These are phyloP conservation scores for Arthonia radiata DNA, from an alignment of 495 filamentous ascomycete species.

Conservation along the genomic window DNA sequence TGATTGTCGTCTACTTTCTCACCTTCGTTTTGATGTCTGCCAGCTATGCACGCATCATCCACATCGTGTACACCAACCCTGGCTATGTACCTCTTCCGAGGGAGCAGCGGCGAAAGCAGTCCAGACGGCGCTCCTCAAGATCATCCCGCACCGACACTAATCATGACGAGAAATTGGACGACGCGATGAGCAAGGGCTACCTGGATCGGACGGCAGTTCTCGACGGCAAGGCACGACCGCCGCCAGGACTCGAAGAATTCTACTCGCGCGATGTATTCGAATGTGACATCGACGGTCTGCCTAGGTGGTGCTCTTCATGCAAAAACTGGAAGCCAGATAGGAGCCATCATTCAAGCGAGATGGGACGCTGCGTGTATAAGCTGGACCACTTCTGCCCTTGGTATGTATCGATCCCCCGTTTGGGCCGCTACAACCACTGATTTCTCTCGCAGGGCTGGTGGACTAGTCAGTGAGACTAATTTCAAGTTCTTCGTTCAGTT, in stretches of 20 bases:
- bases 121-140: no score
- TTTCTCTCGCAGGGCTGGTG: slow-evolving; percentile 40
- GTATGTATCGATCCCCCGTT: slow-evolving; percentile 17
- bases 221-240: slow-evolving; percentile 1
- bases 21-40: slow-evolving; percentile 37
- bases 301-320: slow-evolving; percentile 58
- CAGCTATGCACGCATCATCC: slow-evolving; percentile 43
- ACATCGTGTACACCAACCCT: slow-evolving; percentile 37
- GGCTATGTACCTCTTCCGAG: slow-evolving; percentile 36
- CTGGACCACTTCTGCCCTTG: slow-evolving; percentile 96
- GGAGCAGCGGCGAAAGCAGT: no score
- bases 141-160: no score
- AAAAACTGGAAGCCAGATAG: slow-evolving; percentile 65
- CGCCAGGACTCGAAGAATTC: slow-evolving; percentile 26
- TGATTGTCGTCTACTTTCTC: slow-evolving; percentile 45
- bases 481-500: slow-evolving; percentile 88
- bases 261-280: slow-evolving; percentile 62
- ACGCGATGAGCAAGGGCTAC: no score
- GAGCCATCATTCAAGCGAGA: slow-evolving; percentile 60
- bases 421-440: background rate
- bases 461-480: slow-evolving; percentile 58
- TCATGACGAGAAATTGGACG: no score
- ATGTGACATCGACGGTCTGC: slow-evolving; percentile 53
- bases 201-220: slow-evolving; percentile 1
- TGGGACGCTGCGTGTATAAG: slow-evolving; percentile 54